phyloP scores from a whole-genome alignment of 1,284 basidiomycete genomes.

The Marasmius fiardii region DNA sequence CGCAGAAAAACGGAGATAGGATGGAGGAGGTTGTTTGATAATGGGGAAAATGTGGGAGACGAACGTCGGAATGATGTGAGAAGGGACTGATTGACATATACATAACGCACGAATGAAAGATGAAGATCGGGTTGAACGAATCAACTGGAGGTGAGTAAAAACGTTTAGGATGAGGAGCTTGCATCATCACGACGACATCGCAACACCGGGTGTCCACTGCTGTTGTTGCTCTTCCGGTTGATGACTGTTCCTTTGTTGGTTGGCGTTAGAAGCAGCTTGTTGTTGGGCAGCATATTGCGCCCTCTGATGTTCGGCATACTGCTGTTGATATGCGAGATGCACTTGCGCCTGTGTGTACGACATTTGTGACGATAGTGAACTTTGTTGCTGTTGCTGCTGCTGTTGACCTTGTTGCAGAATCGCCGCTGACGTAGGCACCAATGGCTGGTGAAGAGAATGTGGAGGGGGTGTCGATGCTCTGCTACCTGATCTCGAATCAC shows the following conservation, averaged over 20 bases:
- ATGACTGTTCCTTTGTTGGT: background rate
- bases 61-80: background rate
- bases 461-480: background rate
- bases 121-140: background rate
- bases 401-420: constrained; percentile 1
- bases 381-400: constrained; percentile 4
- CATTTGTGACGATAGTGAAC: constrained; percentile 9
- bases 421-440: constrained; percentile 1
- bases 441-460: background rate
- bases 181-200: too few relatives aligned
- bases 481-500: constrained; percentile 12
- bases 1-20: background rate
- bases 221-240: too few relatives aligned
- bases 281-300: constrained; percentile 17
- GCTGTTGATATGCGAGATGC: constrained; percentile 17
- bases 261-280: background rate
- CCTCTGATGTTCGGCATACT: constrained; percentile 13
- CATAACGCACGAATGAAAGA: background rate
- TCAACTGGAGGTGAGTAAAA: too few relatives aligned
- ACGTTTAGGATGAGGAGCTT: too few relatives aligned
- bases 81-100: background rate
- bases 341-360: constrained; percentile 19
- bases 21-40: background rate
- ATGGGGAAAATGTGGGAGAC: background rate
- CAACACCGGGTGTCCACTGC: background rate